phyloP scores from a whole-genome alignment of 2,329 filamentous ascomycete genomes.

The Apiospora saccharicola region DNA sequence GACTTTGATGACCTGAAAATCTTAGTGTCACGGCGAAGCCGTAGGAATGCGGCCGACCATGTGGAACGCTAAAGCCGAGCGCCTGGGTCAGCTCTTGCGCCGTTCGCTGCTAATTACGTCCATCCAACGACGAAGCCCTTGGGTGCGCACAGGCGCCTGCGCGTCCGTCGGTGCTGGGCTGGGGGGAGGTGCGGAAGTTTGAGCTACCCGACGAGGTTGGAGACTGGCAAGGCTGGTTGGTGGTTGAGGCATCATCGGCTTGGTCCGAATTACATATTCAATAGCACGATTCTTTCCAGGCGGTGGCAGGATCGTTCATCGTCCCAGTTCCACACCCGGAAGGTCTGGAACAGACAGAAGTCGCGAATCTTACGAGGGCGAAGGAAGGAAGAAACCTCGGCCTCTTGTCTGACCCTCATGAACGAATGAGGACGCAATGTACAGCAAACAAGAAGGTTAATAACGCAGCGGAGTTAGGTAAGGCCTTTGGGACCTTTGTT shows the following conservation, averaged over 20 bases:
- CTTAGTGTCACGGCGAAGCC: constrained; percentile 9
- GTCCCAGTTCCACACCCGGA: neutral
- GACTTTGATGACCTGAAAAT: neutral
- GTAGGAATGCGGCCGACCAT: neutral
- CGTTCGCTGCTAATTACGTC: constrained; percentile 4
- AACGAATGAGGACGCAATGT: neutral
- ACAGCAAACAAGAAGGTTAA: neutral
- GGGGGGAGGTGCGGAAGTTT: neutral
- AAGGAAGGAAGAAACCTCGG: neutral
- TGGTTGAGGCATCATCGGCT: constrained; percentile 3
- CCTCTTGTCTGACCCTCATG: neutral
- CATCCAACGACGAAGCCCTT: constrained; percentile 2
- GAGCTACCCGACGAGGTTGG: neutral
- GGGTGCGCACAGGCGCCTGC: neutral
- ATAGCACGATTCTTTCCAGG: neutral
- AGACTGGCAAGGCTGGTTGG: neutral
- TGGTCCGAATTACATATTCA: neutral
- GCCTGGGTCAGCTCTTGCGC: neutral
- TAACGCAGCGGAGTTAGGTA: neutral
- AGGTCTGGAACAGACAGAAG: neutral
- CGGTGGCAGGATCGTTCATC: neutral
- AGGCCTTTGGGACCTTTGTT: neutral
- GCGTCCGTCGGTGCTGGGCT: neutral
- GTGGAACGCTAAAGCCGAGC: constrained; percentile 4
- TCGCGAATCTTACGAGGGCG: neutral